phyloP scores from a whole-genome alignment of 331 rosid genomes.

The Quercus phellos region DNA sequence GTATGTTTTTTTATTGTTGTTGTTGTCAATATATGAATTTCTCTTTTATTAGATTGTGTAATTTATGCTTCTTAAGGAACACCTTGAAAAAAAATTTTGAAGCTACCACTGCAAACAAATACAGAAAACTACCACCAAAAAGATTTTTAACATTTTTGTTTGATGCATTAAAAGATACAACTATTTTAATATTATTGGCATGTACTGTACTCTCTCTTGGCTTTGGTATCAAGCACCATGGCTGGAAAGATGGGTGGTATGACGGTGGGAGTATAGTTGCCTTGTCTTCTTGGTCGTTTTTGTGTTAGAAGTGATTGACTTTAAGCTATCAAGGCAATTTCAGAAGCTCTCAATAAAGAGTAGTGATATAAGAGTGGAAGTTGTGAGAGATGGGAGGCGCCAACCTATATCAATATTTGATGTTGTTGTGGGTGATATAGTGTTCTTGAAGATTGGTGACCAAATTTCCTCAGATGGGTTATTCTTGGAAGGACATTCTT shows the following conservation, averaged over 20 bases:
- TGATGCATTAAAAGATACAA: slow-evolving; percentile 29
- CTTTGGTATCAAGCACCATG: slow-evolving; percentile 34
- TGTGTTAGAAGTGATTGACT: slow-evolving; percentile 26
- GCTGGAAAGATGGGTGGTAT: slow-evolving; percentile 36
- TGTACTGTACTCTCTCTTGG: slow-evolving; percentile 26
- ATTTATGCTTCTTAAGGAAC: too few species aligned
- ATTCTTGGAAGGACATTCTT: slow-evolving; percentile 31
- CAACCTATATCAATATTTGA: slow-evolving; percentile 22
- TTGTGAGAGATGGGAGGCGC: slow-evolving; percentile 23
- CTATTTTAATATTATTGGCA: slow-evolving; percentile 22
- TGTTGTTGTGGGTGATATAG: slow-evolving; percentile 30
- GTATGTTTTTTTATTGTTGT: too few species aligned
- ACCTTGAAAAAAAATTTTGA: too few species aligned
- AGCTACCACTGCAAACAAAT: not conserved
- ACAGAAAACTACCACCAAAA: slow-evolving; percentile 15
- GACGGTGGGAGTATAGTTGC: slow-evolving; percentile 38
- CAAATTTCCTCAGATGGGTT: slow-evolving; percentile 37
- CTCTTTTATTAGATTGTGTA: too few species aligned
- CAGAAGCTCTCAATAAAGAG: slow-evolving; percentile 30
- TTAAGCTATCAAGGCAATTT: slow-evolving; percentile 30
- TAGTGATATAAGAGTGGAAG: slow-evolving; percentile 22
- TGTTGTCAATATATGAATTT: too few species aligned
- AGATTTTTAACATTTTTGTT: slow-evolving; percentile 19
- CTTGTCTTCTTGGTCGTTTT: slow-evolving; percentile 22
- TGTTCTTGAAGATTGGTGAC: slow-evolving; percentile 33